Evolutionary conservation across 2,329 filamentous ascomycete species (phyloP).

Genomic region (Tolypocladium paradoxum): DNA sequence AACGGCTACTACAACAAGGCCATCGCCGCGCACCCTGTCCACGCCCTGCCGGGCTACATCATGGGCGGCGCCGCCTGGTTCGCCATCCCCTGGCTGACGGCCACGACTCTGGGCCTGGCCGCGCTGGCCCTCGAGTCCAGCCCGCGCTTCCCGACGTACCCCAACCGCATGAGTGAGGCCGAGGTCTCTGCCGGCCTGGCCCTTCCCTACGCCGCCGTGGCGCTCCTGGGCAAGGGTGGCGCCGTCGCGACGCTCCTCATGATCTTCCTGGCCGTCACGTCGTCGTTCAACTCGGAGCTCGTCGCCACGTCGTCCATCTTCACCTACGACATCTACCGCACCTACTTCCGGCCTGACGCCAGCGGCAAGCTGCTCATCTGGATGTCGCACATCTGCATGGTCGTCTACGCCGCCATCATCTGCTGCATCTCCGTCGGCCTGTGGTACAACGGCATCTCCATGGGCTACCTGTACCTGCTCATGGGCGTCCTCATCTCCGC

Average conservation of each 20-base stretch:
- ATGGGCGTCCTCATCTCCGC: conserved; percentile 89
- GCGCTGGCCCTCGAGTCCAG: conserved; percentile 70
- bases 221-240: conserved; percentile 70
- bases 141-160: conserved; percentile 62
- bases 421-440: conserved; percentile 69
- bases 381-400: conserved; percentile 65
- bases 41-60: conserved; percentile 81
- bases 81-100: conserved; percentile 81
- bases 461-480: conserved; percentile 82
- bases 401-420: conserved; percentile 63
- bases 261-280: conserved; percentile 85
- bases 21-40: conserved; percentile 75
- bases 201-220: conserved; percentile 75
- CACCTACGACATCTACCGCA: conserved; percentile 83
- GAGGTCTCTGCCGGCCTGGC: conserved; percentile 79
- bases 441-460: conserved; percentile 63
- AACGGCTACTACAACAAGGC: conserved; percentile 92
- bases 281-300: conserved; percentile 69
- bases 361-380: conserved; percentile 68
- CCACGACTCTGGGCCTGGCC: conserved; percentile 78
- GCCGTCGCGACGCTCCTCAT: conserved; percentile 69
- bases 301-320: conserved; percentile 80
- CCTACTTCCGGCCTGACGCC: conserved; percentile 71
- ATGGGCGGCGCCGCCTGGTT: conserved; percentile 84
- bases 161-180: conserved; percentile 56